phyloP scores from a whole-genome alignment of 345 rosid genomes.

The Arabis alpina region DNA sequence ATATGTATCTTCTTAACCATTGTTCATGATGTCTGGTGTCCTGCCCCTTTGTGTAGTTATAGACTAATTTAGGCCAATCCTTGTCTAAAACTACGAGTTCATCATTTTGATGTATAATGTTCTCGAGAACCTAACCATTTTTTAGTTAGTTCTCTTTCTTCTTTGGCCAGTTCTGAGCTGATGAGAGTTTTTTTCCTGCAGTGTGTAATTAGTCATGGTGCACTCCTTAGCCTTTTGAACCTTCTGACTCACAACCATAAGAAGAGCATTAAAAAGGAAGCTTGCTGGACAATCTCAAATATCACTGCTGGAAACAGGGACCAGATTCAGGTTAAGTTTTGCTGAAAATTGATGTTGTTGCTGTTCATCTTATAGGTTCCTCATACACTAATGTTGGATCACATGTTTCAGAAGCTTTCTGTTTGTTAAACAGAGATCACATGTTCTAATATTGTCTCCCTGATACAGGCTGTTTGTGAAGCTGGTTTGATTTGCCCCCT shows the following conservation, averaged over 20 bases:
- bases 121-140: not conserved
- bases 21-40: constrained; percentile 2
- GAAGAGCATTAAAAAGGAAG: constrained; percentile 98
- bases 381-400: not conserved
- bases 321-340: constrained; percentile 76
- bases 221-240: constrained; percentile 76
- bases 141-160: not conserved
- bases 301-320: constrained; percentile 97
- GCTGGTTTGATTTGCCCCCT: constrained; percentile 67
- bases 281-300: constrained; percentile 99
- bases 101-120: not conserved
- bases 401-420: constrained; percentile 18
- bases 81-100: not conserved
- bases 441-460: constrained; percentile 12
- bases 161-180: constrained; percentile 26
- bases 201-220: constrained; percentile 81
- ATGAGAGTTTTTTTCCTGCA: constrained; percentile 41
- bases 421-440: not conserved
- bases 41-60: not conserved
- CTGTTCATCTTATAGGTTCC: not conserved
- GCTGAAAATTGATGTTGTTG: not conserved
- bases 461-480: constrained; percentile 65
- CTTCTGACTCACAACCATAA: constrained; percentile 80
- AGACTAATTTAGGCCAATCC: not conserved
- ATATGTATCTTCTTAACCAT: not conserved